A percentile compares a stretch with the other conserved stretches of the same genome.
phyloP scores from a whole-genome alignment of 805 yeast species.

The Clavispora asparagi region DNA sequence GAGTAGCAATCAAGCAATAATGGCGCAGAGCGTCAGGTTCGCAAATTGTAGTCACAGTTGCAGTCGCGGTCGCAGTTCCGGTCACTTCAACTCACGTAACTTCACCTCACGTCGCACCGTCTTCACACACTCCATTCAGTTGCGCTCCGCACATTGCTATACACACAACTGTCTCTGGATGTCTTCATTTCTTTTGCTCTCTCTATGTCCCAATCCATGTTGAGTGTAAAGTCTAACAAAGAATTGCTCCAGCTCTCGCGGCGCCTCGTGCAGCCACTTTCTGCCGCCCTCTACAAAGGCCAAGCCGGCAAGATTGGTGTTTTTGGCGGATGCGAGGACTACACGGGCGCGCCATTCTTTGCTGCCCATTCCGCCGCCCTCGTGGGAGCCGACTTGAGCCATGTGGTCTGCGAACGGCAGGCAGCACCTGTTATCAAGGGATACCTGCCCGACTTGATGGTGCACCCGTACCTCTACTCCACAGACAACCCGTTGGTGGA shows the following conservation, averaged over 20 bases:
- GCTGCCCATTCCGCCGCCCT: conserved; percentile 80
- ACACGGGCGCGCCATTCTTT: conserved; percentile 95
- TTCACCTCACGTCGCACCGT: no score
- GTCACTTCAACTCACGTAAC: no score
- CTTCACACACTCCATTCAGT: background rate
- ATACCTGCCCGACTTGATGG: conserved; percentile 92
- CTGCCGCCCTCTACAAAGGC: conserved; percentile 75
- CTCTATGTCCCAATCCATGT: conserved; percentile 3
- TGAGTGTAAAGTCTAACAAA: conserved; percentile 22
- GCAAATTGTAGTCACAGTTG: no score
- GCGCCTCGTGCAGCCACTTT: conserved; percentile 69
- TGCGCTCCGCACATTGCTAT: background rate
- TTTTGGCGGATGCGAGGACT: conserved; percentile 92
- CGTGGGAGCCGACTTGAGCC: conserved; percentile 85
- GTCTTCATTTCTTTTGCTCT: background rate
- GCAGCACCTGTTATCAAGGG: conserved; percentile 81
- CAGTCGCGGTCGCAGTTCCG: no score
- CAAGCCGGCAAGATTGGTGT: conserved; percentile 85
- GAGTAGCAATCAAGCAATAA: no score
- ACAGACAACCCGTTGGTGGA: conserved; percentile 26
- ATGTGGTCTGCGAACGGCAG: conserved; percentile 73
- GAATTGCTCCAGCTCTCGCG: conserved; percentile 49
- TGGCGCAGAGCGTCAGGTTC: no score
- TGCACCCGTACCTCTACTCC: conserved; percentile 81
- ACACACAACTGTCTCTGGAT: no score